phyloP scores from a whole-genome alignment of 345 rosid species.

The Citrus inodora region DNA sequence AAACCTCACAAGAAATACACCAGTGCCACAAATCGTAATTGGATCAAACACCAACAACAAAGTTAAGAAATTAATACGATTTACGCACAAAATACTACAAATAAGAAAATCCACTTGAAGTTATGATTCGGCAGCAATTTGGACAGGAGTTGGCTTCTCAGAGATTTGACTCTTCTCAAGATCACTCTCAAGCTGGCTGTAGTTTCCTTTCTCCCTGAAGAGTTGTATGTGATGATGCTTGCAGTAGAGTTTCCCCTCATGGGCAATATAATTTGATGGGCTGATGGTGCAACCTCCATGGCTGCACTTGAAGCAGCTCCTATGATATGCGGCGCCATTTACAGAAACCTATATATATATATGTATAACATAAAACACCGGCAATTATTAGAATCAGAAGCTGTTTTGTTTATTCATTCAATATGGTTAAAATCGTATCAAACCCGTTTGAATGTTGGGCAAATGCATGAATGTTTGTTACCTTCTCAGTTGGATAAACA shows the following conservation, averaged over 20 bases:
- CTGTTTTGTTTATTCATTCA: background rate
- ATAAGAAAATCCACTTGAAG: background rate
- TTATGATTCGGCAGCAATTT: conserved; percentile 34
- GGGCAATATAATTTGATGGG: conserved; percentile 63
- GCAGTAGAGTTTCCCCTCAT: conserved; percentile 65
- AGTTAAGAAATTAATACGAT: background rate
- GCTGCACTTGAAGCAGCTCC: conserved; percentile 57
- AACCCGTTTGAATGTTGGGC: background rate
- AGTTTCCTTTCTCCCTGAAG: conserved; percentile 64
- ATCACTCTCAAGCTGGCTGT: conserved; percentile 56
- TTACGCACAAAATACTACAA: background rate
- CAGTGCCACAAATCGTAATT: background rate
- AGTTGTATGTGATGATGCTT: conserved; percentile 67
- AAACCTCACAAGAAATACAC: background rate
- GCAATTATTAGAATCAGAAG: background rate
- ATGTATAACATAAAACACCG: no score
- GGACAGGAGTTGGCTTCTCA: conserved; percentile 14
- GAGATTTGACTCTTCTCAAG: conserved; percentile 16
- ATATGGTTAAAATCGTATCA: no score
- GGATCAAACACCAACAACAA: background rate
- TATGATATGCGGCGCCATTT: conserved; percentile 51
- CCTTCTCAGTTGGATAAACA: conserved; percentile 63
- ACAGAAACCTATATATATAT: conserved; percentile 40
- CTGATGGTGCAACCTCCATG: conserved; percentile 65
- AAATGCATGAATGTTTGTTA: conserved; percentile 5